Conservation (phyloP, 805 yeast genomes). For the Myxozyma mucilagina region DNA sequence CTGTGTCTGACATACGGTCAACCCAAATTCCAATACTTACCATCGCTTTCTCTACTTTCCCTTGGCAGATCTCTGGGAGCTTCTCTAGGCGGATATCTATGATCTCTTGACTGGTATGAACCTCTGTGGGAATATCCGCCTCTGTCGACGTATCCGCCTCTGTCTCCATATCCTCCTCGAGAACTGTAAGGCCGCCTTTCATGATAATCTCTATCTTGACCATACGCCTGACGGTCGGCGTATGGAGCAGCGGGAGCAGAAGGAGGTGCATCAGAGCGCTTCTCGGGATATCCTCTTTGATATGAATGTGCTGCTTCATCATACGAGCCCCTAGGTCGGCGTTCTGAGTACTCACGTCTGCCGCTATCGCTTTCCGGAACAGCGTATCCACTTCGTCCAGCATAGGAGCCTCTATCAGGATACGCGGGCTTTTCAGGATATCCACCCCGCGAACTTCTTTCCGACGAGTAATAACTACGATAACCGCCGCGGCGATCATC, state of each 20-base stretch:
- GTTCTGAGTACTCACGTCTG: not conserved
- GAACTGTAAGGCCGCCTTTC: slow-evolving; percentile 1
- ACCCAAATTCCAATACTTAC: too few relatives aligned
- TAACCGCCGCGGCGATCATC: slow-evolving; percentile 4
- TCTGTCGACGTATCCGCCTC: not conserved
- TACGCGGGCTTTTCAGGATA: not conserved
- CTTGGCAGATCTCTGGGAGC: not conserved
- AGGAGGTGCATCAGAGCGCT: not conserved
- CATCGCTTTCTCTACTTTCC: too few relatives aligned
- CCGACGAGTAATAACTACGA: not conserved
- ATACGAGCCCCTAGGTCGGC: not conserved
- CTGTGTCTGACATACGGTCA: too few relatives aligned
- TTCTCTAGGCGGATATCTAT: not conserved
- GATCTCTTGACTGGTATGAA: not conserved
- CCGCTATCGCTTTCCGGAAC: not conserved
- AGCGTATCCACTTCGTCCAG: slow-evolving; percentile 7
- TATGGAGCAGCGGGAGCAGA: not conserved
- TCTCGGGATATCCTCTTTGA: slow-evolving; percentile 9
- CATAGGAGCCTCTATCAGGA: not conserved
- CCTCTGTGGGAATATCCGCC: not conserved
- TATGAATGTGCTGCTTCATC: slow-evolving; percentile 4
- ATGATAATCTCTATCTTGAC: slow-evolving; percentile 3
- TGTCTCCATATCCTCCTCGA: slow-evolving; percentile 6
- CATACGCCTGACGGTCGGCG: slow-evolving; percentile 1
- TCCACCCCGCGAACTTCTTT: not conserved